Base-by-base conservation (phyloP, 2,329 filamentous ascomycete species). In the Arthrobotrys megalospora region DNA sequence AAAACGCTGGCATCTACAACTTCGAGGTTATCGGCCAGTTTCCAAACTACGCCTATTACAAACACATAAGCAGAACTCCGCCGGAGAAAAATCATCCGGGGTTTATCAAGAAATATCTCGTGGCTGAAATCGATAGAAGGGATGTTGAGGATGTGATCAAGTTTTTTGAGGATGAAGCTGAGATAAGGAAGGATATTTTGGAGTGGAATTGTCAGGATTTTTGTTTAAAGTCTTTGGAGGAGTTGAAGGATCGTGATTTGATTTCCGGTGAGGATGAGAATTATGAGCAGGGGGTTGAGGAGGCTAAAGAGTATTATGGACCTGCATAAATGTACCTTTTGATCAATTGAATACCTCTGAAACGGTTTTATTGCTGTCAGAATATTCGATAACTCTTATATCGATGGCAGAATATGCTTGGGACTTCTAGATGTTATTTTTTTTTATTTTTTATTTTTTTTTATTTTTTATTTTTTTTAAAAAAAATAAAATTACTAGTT, bases 121-220 rank as follows among this genome's bases (percentile, higher is more conserved):
- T 76, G 8, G 71, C 64, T n/a, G 64, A 76, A 47, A 62, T 76
- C n/a, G 60, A 64, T 34, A 63, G 58, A 55, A 66, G 50, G 28
- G 71, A 76, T 76, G 67, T 76, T n/a, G 32, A 66, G 1, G 71
- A 76, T 62, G 45, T 76, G 14, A 34, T 76, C 36, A 63, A 63
- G 45, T 66, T 76, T 41, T 69, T 70, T 16, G 32, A 55, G 11
- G 43, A 55, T 19, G 34, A 53, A 14, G 71, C 71, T 45, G 60
- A 70, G 10, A 52, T 70, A 3, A 52, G 47, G 41, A 76, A 76
- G n/a, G 71, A 76, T n/a, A 76, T 68, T 19, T 32, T 38, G 28
- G 71, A 76, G 28, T 76, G 71, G 71, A 70, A 76, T 47, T 76
- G 65, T 38, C 71, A 76, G 50, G 71, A 70, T 43, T 76, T 69